phyloP scores from a whole-genome alignment of 2,329 filamentous ascomycete species.

The Aureobasidium leucospermi region DNA sequence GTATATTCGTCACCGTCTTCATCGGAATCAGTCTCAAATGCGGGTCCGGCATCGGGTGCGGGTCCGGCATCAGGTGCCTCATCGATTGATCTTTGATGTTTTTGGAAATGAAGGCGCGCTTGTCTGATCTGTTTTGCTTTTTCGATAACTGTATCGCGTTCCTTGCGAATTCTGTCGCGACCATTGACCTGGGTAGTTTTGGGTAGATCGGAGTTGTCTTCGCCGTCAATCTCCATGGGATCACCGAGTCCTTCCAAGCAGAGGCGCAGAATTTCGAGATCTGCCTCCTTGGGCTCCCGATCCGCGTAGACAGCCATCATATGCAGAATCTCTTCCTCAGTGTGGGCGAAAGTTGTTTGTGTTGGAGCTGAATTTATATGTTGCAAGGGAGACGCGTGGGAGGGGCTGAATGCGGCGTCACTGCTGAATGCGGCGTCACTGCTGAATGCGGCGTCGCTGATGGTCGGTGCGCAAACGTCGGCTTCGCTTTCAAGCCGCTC shows the following conservation, averaged over 20 bases:
- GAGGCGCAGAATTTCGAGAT: background rate
- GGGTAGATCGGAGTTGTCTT: background rate
- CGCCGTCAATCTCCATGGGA: background rate
- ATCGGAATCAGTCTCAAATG: background rate
- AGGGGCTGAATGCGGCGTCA: background rate
- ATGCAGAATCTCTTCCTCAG: background rate
- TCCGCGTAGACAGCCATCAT: conserved; percentile 4
- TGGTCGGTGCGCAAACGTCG: background rate
- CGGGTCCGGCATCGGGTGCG: background rate
- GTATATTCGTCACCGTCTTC: background rate
- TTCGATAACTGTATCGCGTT: conserved; percentile 1
- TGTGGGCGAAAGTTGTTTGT: background rate
- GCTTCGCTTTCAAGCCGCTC: background rate
- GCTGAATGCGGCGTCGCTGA: background rate
- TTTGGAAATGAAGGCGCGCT: background rate
- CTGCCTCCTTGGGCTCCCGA: background rate
- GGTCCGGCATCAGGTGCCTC: background rate
- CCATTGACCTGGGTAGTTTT: background rate
- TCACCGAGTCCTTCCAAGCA: background rate
- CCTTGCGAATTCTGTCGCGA: background rate
- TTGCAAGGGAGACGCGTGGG: background rate
- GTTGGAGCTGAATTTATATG: background rate
- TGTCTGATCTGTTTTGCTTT: background rate
- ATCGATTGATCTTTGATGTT: background rate
- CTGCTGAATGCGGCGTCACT: background rate